phyloP scores from a whole-genome alignment of 176 grass and related monocot species.

The Oryza meridionalis region DNA sequence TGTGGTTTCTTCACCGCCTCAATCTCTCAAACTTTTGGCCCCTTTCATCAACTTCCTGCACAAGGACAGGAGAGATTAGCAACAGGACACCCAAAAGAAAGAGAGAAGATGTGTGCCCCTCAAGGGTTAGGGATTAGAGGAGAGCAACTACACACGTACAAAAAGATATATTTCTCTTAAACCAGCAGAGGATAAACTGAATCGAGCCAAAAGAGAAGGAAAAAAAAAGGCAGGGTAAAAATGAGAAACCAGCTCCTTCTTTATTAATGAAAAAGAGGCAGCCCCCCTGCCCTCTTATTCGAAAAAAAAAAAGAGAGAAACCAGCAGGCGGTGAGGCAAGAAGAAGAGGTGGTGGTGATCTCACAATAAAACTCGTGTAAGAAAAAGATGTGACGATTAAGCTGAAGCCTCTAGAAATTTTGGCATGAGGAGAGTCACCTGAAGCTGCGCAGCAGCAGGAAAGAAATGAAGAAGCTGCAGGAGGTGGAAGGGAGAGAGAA shows the following conservation, averaged over 20 bases:
- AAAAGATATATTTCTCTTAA: not conserved
- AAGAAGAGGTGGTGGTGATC: not conserved
- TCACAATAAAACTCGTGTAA: not conserved
- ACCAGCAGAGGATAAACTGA: not conserved
- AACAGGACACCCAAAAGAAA: not conserved
- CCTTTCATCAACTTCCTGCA: slow-evolving; percentile 31
- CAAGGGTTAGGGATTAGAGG: not conserved
- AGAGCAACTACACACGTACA: not conserved
- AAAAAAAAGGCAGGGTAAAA: not conserved
- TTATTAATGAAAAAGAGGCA: too few species aligned
- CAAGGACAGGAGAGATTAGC: slow-evolving; percentile 4
- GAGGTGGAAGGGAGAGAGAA: not conserved
- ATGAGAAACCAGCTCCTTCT: not conserved
- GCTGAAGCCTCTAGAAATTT: not conserved
- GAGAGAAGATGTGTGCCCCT: not conserved
- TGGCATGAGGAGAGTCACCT: too few species aligned
- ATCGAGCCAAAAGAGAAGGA: not conserved
- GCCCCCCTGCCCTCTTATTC: too few species aligned
- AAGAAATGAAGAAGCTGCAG: not conserved
- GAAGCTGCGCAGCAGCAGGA: not conserved
- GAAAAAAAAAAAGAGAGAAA: not conserved
- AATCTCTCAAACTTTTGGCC: not conserved
- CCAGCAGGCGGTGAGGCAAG: not conserved
- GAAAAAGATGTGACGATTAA: not conserved
- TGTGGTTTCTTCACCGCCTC: slow-evolving; percentile 25